Percentiles rank a stretch among this genome's conserved stretches.
Conservation (phyloP, 257 asterid genomes). For the Cynanchum wilfordii region DNA sequence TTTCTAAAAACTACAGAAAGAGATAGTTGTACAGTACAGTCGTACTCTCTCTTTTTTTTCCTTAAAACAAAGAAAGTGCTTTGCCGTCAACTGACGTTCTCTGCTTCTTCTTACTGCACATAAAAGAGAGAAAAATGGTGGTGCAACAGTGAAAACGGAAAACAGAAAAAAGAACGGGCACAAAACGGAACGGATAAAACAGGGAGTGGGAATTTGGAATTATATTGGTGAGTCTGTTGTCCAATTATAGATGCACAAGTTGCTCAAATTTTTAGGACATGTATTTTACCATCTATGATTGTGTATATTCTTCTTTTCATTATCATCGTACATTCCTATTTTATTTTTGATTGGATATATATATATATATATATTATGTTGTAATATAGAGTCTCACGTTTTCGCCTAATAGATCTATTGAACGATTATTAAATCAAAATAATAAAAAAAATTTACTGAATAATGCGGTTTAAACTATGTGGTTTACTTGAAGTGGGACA, state of each 20-base stretch:
- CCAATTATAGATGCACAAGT: neutral
- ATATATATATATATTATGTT: too few species aligned
- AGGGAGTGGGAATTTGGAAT: neutral
- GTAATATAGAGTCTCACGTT: too few species aligned
- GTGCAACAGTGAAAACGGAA: neutral
- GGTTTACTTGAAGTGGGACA: too few species aligned
- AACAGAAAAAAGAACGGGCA: neutral
- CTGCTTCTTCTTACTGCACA: neutral
- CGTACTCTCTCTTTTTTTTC: neutral
- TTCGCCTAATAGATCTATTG: too few species aligned
- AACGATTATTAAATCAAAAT: too few species aligned
- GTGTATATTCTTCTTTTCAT: too few species aligned
- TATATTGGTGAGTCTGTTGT: neutral
- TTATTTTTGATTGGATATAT: too few species aligned
- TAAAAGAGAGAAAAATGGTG: neutral
- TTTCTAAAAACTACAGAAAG: neutral
- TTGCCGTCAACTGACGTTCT: neutral
- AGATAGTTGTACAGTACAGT: neutral
- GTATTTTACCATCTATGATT: too few species aligned
- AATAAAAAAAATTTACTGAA: too few species aligned
- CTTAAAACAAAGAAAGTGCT: neutral
- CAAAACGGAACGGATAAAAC: neutral
- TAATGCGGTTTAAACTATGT: too few species aligned
- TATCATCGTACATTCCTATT: too few species aligned
- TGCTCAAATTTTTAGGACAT: too few species aligned